phyloP scores from a whole-genome alignment of 208 protist genomes.

The Trypanosoma mega region DNA sequence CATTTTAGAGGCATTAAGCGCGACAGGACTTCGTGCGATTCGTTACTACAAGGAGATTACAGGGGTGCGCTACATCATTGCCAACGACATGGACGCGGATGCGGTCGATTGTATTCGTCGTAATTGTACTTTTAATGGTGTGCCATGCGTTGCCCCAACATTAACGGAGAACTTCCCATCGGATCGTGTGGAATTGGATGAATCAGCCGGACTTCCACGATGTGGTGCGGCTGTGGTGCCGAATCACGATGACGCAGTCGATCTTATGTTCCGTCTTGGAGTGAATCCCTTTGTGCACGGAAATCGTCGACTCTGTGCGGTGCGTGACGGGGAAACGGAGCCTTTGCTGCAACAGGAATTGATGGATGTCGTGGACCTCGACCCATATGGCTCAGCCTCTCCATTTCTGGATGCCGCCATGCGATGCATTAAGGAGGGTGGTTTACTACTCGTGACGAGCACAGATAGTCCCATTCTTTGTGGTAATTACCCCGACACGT shows the following conservation, averaged over 20 bases:
- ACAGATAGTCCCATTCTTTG: constrained; percentile 98
- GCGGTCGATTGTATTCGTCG: constrained; percentile 95
- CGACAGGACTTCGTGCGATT: constrained; percentile 97
- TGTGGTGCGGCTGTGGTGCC: constrained; percentile 78
- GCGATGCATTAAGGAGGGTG: constrained; percentile 94
- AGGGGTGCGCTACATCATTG: constrained; percentile 95
- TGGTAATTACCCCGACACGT: constrained; percentile 96
- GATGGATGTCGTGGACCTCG: constrained; percentile 99
- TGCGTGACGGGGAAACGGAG: constrained; percentile 6
- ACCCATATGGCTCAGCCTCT: constrained; percentile 98
- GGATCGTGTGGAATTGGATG: constrained; percentile 34
- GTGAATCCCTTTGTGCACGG: constrained; percentile 53
- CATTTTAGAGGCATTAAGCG: constrained; percentile 97
- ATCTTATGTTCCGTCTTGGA: constrained; percentile 86
- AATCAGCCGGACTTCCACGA: constrained; percentile 24
- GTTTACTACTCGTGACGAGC: constrained; percentile 97
- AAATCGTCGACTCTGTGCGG: constrained; percentile 44
- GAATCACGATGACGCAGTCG: constrained; percentile 93
- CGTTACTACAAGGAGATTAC: constrained; percentile 98
- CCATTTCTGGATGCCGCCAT: constrained; percentile 98
- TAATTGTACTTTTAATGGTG: constrained; percentile 96
- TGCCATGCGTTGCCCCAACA: constrained; percentile 56
- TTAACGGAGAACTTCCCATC: constrained; percentile 82
- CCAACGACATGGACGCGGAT: constrained; percentile 96
- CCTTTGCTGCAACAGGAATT: constrained; percentile 85